Percentiles rank a stretch among this genome's conserved stretches.
Conservation (phyloP, 2,329 filamentous ascomycete genomes). For the Phialophora verrucosa region DNA sequence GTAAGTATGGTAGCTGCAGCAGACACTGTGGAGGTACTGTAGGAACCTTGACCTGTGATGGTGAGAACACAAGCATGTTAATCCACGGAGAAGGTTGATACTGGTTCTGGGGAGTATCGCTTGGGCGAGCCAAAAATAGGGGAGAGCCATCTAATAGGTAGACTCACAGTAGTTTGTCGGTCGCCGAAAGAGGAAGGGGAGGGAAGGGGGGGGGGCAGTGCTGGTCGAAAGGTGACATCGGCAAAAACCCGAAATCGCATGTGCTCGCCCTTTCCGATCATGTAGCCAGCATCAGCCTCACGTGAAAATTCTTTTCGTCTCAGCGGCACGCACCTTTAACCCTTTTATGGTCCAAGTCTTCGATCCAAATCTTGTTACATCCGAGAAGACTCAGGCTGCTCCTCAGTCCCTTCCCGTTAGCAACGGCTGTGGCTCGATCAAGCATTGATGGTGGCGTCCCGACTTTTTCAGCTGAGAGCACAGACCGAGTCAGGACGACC, state of each 20-base stretch:
- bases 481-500: background rate
- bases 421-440: constrained; percentile 6
- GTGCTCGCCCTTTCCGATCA: no score
- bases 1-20: no score
- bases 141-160: background rate
- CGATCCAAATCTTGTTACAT: background rate
- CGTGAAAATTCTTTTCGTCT: background rate
- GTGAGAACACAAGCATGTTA: background rate
- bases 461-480: constrained; percentile 7
- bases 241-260: no score
- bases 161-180: background rate
- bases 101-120: background rate
- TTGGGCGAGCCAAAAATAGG: constrained; percentile 15
- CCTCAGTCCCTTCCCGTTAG: background rate
- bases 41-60: background rate
- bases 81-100: background rate
- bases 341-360: background rate
- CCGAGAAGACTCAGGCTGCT: background rate
- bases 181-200: background rate
- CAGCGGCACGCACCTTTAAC: background rate
- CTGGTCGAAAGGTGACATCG: background rate
- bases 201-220: background rate
- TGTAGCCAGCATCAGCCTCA: background rate
- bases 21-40: no score
- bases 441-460: background rate